Base-by-base conservation (phyloP, 176 grass and related monocot genomes). In the Olyra latifolia region DNA sequence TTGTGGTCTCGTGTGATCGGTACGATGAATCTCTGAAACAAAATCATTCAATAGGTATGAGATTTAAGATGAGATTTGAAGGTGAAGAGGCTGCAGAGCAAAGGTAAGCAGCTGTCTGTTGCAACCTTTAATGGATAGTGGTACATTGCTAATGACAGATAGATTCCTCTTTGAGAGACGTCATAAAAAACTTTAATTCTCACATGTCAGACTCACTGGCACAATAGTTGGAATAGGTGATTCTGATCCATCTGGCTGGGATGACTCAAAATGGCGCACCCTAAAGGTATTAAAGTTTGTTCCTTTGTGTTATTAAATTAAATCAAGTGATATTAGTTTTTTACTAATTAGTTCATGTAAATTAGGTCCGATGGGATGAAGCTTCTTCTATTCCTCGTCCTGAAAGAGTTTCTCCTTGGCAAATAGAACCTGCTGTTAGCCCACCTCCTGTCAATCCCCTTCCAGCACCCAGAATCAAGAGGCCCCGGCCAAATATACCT, bases 21-120 rank as follows among this genome's bases (percentile, higher is more conserved):
- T 97, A 90, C 8, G 50, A 88, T 43, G 84, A 94, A 80, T 85
- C 91, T 58, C 56, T 92, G 64, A 97, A 97, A 81, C 93, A 10
- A 52, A 97, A 92, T 48, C 83, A 90, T 90, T 82, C 87, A 66
- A 88, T 97, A 77, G 94, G 94, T 41, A 94, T 97, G 94, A 88
- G 94, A 66, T 97, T 97, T 84, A 97, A 94, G 79, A 97, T 97
- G 94, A 91, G 82, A 66, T 97, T 97, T 44, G 94, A 97, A 88
- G 94, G 94, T 4, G 94, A 97, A 88, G 94, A 97, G 23, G 87
- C 85, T 0, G 89, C 89, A n/a, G 91, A 97, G 71, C 89, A 97
- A 81, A 94, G 73, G 94, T 94, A 94, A 77, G 80, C 24, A 28
- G 68, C 4, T 69, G 17, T 62, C 27, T 49, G 41, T 48, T 24